phyloP scores from a whole-genome alignment of 2,329 filamentous ascomycete species.

The Ustilaginoidea virens region DNA sequence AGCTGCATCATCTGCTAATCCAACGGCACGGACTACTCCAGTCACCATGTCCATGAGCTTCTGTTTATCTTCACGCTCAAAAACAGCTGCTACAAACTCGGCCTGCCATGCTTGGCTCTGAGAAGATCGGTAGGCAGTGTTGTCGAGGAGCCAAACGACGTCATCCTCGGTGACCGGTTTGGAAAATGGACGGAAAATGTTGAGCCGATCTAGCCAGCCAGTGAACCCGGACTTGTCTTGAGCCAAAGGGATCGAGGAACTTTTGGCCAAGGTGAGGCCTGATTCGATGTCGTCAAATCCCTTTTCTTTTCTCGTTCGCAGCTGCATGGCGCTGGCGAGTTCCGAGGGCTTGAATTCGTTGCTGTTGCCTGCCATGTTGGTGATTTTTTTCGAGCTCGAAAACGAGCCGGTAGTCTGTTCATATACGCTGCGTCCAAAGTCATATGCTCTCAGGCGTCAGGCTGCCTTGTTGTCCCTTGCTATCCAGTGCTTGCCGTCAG shows the following conservation, averaged over 20 bases:
- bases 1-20: conserved; percentile 44
- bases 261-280: conserved; percentile 23
- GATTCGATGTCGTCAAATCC: conserved; percentile 35
- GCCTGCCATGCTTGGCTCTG: conserved; percentile 49
- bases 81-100: conserved; percentile 72
- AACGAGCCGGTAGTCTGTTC: neutral
- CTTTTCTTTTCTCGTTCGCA: conserved; percentile 30
- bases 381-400: neutral
- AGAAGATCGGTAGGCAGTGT: conserved; percentile 56
- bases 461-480: neutral
- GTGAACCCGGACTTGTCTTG: conserved; percentile 16
- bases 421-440: neutral
- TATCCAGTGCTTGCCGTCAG: neutral
- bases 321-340: conserved; percentile 29
- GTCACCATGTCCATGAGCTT: conserved; percentile 53
- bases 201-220: conserved; percentile 33
- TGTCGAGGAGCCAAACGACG: conserved; percentile 80
- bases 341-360: conserved; percentile 11
- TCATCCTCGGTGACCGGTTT: conserved; percentile 48
- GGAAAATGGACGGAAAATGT: conserved; percentile 32
- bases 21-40: conserved; percentile 53
- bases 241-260: conserved; percentile 9
- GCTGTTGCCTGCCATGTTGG: conserved; percentile 11
- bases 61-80: conserved; percentile 54
- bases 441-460: neutral